Evolutionary conservation across 176 grass and related monocot genomes (phyloP).

Genomic region (Oryza officinalis): DNA sequence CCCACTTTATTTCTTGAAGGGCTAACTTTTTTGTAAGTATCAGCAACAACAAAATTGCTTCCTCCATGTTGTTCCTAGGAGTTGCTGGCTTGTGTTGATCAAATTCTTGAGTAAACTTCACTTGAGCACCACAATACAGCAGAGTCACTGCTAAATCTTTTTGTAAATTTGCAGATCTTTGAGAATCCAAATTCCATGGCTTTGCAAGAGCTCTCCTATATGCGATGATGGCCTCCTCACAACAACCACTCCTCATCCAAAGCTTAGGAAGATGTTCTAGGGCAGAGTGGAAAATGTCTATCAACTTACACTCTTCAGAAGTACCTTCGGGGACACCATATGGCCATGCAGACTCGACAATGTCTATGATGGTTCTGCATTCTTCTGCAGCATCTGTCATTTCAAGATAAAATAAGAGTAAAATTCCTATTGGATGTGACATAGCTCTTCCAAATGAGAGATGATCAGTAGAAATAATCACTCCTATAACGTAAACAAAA

Average conservation of each 20-base stretch:
- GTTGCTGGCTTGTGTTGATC: conserved; percentile 31
- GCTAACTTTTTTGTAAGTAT: conserved; percentile 77
- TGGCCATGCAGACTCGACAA: conserved; percentile 84
- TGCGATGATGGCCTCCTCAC: conserved; percentile 77
- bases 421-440: conserved; percentile 26
- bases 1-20: conserved; percentile 78
- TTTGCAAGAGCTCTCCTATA: conserved; percentile 73
- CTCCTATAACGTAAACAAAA: conserved; percentile 22
- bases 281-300: conserved; percentile 82
- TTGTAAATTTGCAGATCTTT: conserved; percentile 69
- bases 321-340: conserved; percentile 66
- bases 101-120: conserved; percentile 50
- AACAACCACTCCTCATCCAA: conserved; percentile 76
- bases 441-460: conserved; percentile 20
- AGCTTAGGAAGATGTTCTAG: conserved; percentile 89
- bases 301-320: conserved; percentile 74
- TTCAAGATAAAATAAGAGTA: conserved; percentile 35
- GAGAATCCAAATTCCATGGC: conserved; percentile 78
- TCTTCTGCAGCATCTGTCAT: conserved; percentile 91
- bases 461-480: conserved; percentile 19
- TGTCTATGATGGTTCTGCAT: conserved; percentile 86
- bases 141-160: conserved; percentile 83
- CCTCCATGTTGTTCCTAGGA: conserved; percentile 64
- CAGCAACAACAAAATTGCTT: conserved; percentile 76
- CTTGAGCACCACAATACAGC: conserved; percentile 78